Evolutionary conservation across 176 grass and related monocot species (phyloP), one percentile per base, ranked within the genome.

Genomic region (Aegilops longissima): DNA sequence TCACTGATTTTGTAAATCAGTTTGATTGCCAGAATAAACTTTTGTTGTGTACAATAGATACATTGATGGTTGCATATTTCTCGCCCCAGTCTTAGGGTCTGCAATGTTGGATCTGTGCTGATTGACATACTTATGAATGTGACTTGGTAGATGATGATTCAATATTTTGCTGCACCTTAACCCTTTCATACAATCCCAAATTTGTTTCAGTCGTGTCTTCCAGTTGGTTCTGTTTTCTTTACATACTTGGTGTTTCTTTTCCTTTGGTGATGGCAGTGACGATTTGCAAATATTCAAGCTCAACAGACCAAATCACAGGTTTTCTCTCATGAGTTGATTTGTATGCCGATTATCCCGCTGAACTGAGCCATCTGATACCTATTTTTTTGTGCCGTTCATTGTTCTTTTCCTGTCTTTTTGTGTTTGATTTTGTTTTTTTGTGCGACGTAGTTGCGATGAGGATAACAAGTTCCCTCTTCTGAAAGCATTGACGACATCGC

Each of bases 391-490:
- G 16, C 1, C 0, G 0, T 7, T 54, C 35, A 2, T 18, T 54
- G 16, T 54, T 54, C 51, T 54, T 54, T 6, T 6, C 14, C 5
- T 54, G 17, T 54, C 4, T 5, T 6, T 54, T 18, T 54, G 24
- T 5, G 12, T 56, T 56, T 18, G 52, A 39, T 39, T 56, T 7
- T 56, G 52, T 54, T 18, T 54, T 27, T 27, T 27, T 18, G 16
- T 16, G 5, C 4, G 0, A 18, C 1, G 5, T 6, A 66, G 24
- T 83, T 90, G 80, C 93, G 25, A 95, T 98, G 91, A 95, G 85
- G 95, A 98, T 77, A 93, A 18, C 42, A 92, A 95, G 95, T 93
- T 98, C 93, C 95, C 95, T 98, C 95, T 98, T 88, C 95, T 93
- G 95, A 97, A 83, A 5, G 72, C n/a, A 80, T 81, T 95, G 93